Evolutionary conservation across 108 stramenopile species (phyloP), one percentile per base, ranked within the genome.

Genomic region (Schizochytrium sp.): DNA sequence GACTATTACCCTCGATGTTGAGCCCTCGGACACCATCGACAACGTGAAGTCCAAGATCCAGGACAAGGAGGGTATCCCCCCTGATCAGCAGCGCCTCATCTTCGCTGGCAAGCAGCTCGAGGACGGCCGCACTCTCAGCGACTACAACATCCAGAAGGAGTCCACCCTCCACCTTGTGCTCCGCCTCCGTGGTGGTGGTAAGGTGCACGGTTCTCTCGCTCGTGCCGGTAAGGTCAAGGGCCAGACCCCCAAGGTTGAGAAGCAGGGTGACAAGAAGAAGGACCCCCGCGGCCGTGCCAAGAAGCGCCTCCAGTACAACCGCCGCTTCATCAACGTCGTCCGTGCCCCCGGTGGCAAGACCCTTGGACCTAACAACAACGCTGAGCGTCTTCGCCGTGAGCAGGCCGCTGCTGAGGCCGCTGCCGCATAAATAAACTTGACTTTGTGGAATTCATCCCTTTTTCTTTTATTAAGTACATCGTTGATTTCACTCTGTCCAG

Each of bases 201-300:
- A 99, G 93, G 99, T 99, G 90, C 99, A 99, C 97, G 99, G 99
- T 94, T 99, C 99, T 64, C 95, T 99, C 87, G 99, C 99, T 88
- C 99, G 99, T 95, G 99, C 99, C 92, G 99, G 99, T 93, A 99
- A 99, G 95, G 99, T 99, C 61, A 98, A 97, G 96, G 97, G 97
- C 88, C 99, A 99, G 94, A 99, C 99, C 61, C 99, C 98, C 93
- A 99, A 99, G 97, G 96, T 97, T 40, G 95, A 96, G 93, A 91
- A 91, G 69, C 94, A 97, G 95, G 96, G 96, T 92, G 96, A 97
- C 88, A 98, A 97, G 94, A 97, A 97, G 93, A 94, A 96, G 96
- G 57, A 72, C 56, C 98, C 97, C 72, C 94, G 96, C 72, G 99
- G 99, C 87, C 96, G 99, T 72, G 98, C 98, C 87, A 99, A 99